Base-by-base conservation (phyloP, 257 asterid species). In the Ophiorrhiza pumila region DNA sequence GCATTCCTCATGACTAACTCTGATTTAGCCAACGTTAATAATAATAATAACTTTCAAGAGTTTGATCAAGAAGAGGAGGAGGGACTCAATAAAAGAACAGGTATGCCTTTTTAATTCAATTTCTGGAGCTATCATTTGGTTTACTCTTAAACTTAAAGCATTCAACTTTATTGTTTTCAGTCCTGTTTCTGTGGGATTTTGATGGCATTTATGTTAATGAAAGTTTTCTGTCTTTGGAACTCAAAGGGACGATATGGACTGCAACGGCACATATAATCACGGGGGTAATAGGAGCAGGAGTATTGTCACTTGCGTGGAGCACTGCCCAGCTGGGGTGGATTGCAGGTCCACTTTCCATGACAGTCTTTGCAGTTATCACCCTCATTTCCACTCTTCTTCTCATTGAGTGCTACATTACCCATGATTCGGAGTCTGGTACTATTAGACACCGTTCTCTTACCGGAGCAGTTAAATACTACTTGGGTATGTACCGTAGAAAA, bases 281-380 rank as follows among this genome's bases (percentile, higher is more conserved):
- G 0, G 97, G 89, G 6, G 98, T 89, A 43, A 90, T 93, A 17
- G 97, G 98, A 32, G 91, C 97, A 9, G 98, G 98, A 0, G 97
- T 93, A 35, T 67, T 90, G 34, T 83, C 98, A 0, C 69, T 93
- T 35, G 93, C 98, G 35, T 90, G 98, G 98, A 81, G 96, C 76
- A 77, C 84, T 59, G 82, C 98, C 1, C 91, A 77, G 81, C 84
- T 90, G 4, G 98, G 98, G 29, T 93, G 98, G 97, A 78, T 90
- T 60, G 96, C 90, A 20, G 98, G 93, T 41, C 96, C 98, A 2
- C 41, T 86, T 34, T 65, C 86, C 58, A 53, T 93, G 85, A 35
- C 85, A 25, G 76, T 82, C 13, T 93, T 93, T 77, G 96, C 97
- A 60, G 79, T 72, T 1, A 78, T 93, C 29, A 89, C 96, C 1